phyloP scores from a whole-genome alignment of 768 basidiomycete genomes.

The Tremella yokohamensis region DNA sequence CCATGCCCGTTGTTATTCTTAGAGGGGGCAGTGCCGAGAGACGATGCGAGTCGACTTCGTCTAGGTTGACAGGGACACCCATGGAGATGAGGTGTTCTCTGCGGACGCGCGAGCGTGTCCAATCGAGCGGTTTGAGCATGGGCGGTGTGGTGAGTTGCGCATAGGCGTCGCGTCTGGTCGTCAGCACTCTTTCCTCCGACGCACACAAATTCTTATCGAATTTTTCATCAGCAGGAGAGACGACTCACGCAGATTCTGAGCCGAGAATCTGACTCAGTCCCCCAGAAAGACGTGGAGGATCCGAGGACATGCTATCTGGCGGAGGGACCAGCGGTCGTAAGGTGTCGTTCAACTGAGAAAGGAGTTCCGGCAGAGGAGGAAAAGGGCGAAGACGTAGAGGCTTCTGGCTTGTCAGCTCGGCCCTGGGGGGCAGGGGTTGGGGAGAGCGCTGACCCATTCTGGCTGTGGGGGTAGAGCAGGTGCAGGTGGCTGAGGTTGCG shows the following conservation, averaged over 20 bases:
- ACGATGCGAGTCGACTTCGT: conserved; percentile 59
- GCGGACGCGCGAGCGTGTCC: conserved; percentile 87
- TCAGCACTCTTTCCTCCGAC: no score
- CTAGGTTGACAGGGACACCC: conserved; percentile 90
- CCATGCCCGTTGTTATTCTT: conserved; percentile 66
- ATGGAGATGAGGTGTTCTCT: conserved; percentile 85
- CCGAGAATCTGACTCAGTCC: conserved; percentile 76
- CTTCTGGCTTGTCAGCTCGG: conserved; percentile 17
- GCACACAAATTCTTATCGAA: no score
- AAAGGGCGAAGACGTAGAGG: conserved; percentile 63
- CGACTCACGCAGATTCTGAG: no score
- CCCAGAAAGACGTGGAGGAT: conserved; percentile 72
- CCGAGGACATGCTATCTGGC: conserved; percentile 59
- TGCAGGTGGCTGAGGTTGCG: background rate
- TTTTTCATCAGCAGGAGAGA: no score
- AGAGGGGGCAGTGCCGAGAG: conserved; percentile 63
- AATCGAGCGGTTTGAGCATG: conserved; percentile 80
- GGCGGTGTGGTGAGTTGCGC: conserved; percentile 66
- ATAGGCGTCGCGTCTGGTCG: conserved; percentile 74
- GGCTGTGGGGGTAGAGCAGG: no score
- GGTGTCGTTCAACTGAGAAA: conserved; percentile 60
- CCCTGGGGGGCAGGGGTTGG: no score
- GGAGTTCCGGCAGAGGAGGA: conserved; percentile 60
- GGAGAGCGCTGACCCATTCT: background rate
- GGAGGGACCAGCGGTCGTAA: conserved; percentile 32